These are phyloP conservation scores for Globisporangium okanoganense DNA, from an alignment of 352 stramenopile genomes.

Conservation along the genomic window DNA sequence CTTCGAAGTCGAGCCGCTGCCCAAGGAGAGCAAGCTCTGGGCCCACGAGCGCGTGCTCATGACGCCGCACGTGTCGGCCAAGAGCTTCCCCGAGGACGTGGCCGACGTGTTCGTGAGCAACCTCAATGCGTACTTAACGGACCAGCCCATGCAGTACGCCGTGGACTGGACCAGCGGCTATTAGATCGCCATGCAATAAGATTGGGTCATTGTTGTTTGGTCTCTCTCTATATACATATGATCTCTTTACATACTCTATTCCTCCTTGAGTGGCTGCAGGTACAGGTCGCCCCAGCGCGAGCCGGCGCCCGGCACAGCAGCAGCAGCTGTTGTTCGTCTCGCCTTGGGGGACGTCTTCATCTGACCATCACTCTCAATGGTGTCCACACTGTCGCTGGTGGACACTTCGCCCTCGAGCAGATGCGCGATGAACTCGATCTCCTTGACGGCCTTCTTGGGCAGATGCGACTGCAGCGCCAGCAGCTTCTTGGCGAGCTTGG, in stretches of 20 bases:
- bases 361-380: constrained; percentile 3
- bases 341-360: neutral
- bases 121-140: constrained; percentile 40
- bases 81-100: constrained; percentile 74
- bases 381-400: neutral
- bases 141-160: constrained; percentile 34
- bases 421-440: constrained; percentile 41
- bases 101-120: constrained; percentile 68
- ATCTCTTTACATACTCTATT: constrained; percentile 13
- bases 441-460: constrained; percentile 32
- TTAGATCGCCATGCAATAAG: constrained; percentile 14
- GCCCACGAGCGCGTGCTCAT: constrained; percentile 51
- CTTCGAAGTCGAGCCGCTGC: constrained; percentile 55
- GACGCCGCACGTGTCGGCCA: constrained; percentile 79
- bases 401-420: constrained; percentile 16
- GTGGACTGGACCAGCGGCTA: constrained; percentile 57
- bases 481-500: constrained; percentile 33
- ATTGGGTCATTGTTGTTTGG: neutral
- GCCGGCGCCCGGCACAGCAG: constrained; percentile 11
- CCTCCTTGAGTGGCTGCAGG: constrained; percentile 24
- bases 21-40: constrained; percentile 59
- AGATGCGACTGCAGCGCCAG: constrained; percentile 38
- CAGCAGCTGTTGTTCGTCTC: neutral
- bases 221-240: constrained; percentile 15
- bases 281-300: constrained; percentile 32